Conservation (phyloP, 768 basidiomycete species). For the Mycena vulgaris region DNA sequence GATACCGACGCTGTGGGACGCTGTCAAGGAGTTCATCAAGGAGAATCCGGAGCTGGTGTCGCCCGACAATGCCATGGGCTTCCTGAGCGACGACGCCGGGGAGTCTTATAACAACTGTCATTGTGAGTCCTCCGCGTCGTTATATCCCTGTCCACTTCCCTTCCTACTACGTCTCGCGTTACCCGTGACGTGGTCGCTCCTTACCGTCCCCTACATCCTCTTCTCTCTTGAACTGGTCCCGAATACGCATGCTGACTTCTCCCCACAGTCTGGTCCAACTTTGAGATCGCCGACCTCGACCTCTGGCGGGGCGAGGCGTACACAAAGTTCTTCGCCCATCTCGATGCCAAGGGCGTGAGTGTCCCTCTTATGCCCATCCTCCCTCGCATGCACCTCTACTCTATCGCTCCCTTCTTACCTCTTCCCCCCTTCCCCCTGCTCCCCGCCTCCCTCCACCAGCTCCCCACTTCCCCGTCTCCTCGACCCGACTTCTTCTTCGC, state of each 20-base stretch:
- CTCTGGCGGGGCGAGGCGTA: constrained; percentile 67
- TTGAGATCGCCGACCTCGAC: constrained; percentile 65
- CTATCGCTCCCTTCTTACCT: background rate
- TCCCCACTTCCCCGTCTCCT: too few relatives aligned
- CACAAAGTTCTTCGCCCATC: constrained; percentile 62
- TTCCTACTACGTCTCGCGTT: too few relatives aligned
- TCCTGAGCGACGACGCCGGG: constrained; percentile 55
- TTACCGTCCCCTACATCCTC: too few relatives aligned
- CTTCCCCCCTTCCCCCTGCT: too few relatives aligned
- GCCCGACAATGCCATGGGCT: constrained; percentile 63
- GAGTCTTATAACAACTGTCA: constrained; percentile 72
- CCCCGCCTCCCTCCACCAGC: too few relatives aligned
- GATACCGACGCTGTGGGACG: constrained; percentile 72
- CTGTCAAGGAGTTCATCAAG: constrained; percentile 65
- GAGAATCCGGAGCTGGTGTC: constrained; percentile 59
- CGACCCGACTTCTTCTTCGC: too few relatives aligned
- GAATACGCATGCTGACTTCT: background rate
- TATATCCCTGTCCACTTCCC: background rate
- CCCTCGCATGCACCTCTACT: constrained; percentile 40
- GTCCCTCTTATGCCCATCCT: constrained; percentile 55
- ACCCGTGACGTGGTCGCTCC: too few relatives aligned
- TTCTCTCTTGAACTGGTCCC: too few relatives aligned
- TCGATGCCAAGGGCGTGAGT: constrained; percentile 58
- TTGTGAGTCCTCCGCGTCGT: constrained; percentile 51
- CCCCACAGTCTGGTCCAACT: constrained; percentile 58